These are phyloP conservation scores for Salvia hispanica DNA, from an alignment of 257 asterid genomes.

Conservation along the genomic window DNA sequence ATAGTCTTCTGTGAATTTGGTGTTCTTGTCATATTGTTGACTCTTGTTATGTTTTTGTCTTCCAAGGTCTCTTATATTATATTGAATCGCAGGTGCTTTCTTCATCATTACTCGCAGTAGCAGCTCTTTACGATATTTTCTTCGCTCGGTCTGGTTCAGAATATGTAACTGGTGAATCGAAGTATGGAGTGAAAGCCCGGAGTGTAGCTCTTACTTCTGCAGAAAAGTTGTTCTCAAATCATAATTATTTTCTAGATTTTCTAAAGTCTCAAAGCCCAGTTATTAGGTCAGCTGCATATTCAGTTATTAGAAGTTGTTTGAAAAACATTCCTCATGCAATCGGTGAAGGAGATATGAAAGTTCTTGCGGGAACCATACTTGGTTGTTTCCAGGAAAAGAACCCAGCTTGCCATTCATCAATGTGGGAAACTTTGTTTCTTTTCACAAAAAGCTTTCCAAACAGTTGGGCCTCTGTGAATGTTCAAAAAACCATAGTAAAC, in stretches of 20 bases:
- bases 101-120: constrained; percentile 84
- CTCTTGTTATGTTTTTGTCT: neutral
- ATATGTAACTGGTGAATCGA: constrained; percentile 57
- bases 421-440: constrained; percentile 84
- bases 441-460: constrained; percentile 70
- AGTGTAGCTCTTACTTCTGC: constrained; percentile 64
- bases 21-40: constrained; percentile 13
- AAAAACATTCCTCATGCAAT: constrained; percentile 75
- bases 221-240: constrained; percentile 63
- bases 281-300: constrained; percentile 84
- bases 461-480: constrained; percentile 73
- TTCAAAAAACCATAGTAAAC: constrained; percentile 67
- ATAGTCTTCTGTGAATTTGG: neutral
- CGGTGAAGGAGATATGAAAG: constrained; percentile 63
- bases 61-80: constrained; percentile 23
- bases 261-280: constrained; percentile 76
- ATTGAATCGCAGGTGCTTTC: constrained; percentile 66
- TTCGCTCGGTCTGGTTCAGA: constrained; percentile 56
- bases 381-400: constrained; percentile 90
- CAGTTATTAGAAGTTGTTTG: constrained; percentile 72
- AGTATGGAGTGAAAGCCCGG: constrained; percentile 75
- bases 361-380: constrained; percentile 75
- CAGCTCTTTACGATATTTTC: constrained; percentile 83
- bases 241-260: constrained; percentile 72
- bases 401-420: constrained; percentile 81